These are phyloP conservation scores for Kluyveromyces aestuarii DNA, from an alignment of 805 yeast species.

Conservation along the genomic window DNA sequence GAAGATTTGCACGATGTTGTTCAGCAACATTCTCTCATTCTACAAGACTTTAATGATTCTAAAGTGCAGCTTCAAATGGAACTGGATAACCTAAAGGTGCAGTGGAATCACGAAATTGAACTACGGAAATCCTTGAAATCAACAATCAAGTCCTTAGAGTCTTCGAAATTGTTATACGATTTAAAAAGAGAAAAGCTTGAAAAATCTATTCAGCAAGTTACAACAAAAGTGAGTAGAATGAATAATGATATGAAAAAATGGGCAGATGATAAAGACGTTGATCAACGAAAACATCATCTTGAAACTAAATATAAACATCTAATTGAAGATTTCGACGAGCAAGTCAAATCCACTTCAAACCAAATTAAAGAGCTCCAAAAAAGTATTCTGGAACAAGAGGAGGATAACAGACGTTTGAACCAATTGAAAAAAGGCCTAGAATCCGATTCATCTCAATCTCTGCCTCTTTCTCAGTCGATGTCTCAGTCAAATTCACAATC, in stretches of 20 bases:
- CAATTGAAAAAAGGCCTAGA: constrained; percentile 13
- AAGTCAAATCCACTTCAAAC: constrained; percentile 7
- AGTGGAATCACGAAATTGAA: constrained; percentile 27
- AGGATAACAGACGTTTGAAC: constrained; percentile 18
- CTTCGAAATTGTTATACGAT: constrained; percentile 25
- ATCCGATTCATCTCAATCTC: neutral
- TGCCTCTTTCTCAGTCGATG: neutral
- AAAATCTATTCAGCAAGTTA: constrained; percentile 19
- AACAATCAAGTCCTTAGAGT: constrained; percentile 27
- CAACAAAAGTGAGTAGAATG: constrained; percentile 20
- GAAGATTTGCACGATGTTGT: constrained; percentile 28
- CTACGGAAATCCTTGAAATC: constrained; percentile 25
- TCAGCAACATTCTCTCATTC: constrained; percentile 16
- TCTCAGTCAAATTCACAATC: constrained; percentile 1
- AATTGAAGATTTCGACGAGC: constrained; percentile 5
- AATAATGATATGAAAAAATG: constrained; percentile 22
- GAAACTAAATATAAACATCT: constrained; percentile 9
- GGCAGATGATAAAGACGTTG: constrained; percentile 13
- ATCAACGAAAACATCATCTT: constrained; percentile 10
- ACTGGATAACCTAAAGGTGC: constrained; percentile 22
- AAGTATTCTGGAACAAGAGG: constrained; percentile 13
- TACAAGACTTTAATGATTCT: constrained; percentile 24
- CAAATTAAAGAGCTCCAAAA: constrained; percentile 12
- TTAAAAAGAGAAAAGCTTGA: constrained; percentile 22
- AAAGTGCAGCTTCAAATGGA: constrained; percentile 21